Evolutionary conservation across 352 stramenopile genomes (phyloP), one percentile per base, ranked within the genome.

Genomic region (Saprolegnia diclina): DNA sequence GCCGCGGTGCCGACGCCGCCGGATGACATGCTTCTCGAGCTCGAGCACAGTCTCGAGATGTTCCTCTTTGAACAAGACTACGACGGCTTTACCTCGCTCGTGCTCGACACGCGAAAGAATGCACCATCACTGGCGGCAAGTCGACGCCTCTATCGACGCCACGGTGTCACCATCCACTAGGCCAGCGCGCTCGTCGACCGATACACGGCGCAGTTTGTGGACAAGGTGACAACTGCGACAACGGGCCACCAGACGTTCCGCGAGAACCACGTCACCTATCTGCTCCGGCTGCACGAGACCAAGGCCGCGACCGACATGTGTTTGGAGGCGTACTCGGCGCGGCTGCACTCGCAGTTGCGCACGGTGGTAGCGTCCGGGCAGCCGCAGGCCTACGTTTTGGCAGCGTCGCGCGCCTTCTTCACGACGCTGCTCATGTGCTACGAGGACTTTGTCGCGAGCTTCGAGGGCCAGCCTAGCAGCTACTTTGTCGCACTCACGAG

Each of bases 401-500:
- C 90, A 38, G 76, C 91, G 38, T 92, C 85, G 5, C 74, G 85
- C 13, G 90, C 85, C 0, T 91, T 94, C 74, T 94, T 94, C 76
- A 91, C 85, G n/a, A 90, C 83, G 0, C 69, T 94, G 11, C 73
- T 94, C 4, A 83, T 92, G 50, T 92, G 83, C 67, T 94, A 91
- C 65, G 78, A 94, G 42, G 85, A 94, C 72, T 92, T 80, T 29
- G 79, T 87, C 50, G 76, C 84, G 64, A 89, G 85, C 56, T 94
- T 94, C 69, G 77, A 79, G 19, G 85, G 82, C 5, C 83, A 92
- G 40, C 85, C 79, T 24, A 91, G 81, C 63, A 78, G 76, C 7
- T 83, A 90, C 55, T 94, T 94, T 50, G 83, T 90, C 32, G 77
- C 85, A 16, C 74, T 94, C 26, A 91, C 83, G 0, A 80, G 89